phyloP scores from a whole-genome alignment of 768 basidiomycete species.

The Boletus coccyginus region DNA sequence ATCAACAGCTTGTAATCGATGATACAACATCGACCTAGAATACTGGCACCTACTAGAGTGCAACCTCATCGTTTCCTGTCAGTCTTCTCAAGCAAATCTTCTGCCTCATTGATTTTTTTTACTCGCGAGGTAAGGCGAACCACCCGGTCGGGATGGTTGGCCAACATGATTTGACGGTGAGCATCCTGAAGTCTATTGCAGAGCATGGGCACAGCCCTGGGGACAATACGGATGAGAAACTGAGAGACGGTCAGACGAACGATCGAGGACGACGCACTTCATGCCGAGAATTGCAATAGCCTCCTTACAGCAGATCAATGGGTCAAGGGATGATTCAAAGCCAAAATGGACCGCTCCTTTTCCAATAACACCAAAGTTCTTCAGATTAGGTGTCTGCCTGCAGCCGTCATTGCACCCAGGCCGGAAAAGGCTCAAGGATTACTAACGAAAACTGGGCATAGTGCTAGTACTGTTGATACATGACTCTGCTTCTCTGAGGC shows the following conservation, averaged over 20 bases:
- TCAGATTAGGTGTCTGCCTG: conserved; percentile 69
- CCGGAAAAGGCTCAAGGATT: conserved; percentile 76
- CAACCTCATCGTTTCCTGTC: conserved; percentile 44
- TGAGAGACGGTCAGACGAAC: conserved; percentile 11
- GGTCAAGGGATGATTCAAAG: too few relatives aligned
- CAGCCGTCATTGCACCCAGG: conserved; percentile 73
- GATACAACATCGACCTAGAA: too few relatives aligned
- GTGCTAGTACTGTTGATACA: too few relatives aligned
- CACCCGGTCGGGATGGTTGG: conserved; percentile 26
- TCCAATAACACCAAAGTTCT: conserved; percentile 55
- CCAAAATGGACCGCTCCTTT: conserved; percentile 77
- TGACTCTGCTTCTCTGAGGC: too few relatives aligned
- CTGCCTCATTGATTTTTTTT: conserved; percentile 99
- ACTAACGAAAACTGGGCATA: too few relatives aligned
- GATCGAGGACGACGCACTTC: too few relatives aligned
- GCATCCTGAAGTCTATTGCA: conserved; percentile 84
- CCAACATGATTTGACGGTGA: conserved; percentile 86
- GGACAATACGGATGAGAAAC: not conserved
- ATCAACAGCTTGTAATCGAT: too few relatives aligned
- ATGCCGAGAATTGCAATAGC: too few relatives aligned
- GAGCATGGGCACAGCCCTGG: conserved; percentile 79
- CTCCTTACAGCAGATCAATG: too few relatives aligned
- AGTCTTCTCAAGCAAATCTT: conserved; percentile 85
- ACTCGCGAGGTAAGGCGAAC: conserved; percentile 96
- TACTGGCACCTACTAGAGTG: not conserved